These are phyloP conservation scores for Monilinia aucupariae DNA, from an alignment of 2,329 filamentous ascomycete genomes.

Conservation along the genomic window DNA sequence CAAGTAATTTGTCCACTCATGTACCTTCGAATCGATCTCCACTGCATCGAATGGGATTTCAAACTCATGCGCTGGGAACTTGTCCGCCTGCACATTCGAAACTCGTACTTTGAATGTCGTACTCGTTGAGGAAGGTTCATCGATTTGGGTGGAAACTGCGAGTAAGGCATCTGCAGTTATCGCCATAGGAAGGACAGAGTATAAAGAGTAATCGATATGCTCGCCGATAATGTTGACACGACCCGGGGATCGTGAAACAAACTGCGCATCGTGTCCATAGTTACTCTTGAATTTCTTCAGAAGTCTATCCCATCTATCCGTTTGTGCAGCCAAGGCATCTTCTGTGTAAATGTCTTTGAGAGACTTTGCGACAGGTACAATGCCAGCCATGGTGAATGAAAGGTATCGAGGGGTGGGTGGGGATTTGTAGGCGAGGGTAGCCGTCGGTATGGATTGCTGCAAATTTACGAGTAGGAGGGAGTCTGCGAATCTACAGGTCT, in stretches of 20 bases:
- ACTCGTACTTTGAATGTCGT: slow-evolving; percentile 66
- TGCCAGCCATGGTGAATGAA: slow-evolving; percentile 43
- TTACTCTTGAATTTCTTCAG: slow-evolving; percentile 62
- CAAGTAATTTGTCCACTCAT: slow-evolving; percentile 99
- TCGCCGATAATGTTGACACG: slow-evolving; percentile 98
- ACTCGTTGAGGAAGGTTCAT: slow-evolving; percentile 37
- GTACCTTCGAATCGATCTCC: slow-evolving; percentile 76
- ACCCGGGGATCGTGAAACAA: slow-evolving; percentile 84
- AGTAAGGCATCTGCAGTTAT: slow-evolving; percentile 87
- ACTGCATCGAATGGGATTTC: slow-evolving; percentile 59
- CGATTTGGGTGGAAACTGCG: slow-evolving; percentile 58
- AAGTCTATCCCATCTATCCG: slow-evolving; percentile 69
- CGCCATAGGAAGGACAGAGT: slow-evolving; percentile 92
- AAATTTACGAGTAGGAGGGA: not conserved
- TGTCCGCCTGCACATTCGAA: slow-evolving; percentile 69
- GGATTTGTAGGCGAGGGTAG: slow-evolving; percentile 19
- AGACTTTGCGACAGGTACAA: slow-evolving; percentile 69
- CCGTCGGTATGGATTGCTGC: slow-evolving; percentile 6
- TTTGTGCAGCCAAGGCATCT: slow-evolving; percentile 62
- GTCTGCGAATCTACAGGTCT: not conserved
- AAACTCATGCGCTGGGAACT: slow-evolving; percentile 73
- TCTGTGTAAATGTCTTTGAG: slow-evolving; percentile 79
- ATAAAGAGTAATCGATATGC: slow-evolving; percentile 98
- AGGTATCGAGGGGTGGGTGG: not conserved
- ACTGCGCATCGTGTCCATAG: slow-evolving; percentile 68